phyloP scores from a whole-genome alignment of 1,284 basidiomycete genomes.

The Phellopilus nigrolimitatus region DNA sequence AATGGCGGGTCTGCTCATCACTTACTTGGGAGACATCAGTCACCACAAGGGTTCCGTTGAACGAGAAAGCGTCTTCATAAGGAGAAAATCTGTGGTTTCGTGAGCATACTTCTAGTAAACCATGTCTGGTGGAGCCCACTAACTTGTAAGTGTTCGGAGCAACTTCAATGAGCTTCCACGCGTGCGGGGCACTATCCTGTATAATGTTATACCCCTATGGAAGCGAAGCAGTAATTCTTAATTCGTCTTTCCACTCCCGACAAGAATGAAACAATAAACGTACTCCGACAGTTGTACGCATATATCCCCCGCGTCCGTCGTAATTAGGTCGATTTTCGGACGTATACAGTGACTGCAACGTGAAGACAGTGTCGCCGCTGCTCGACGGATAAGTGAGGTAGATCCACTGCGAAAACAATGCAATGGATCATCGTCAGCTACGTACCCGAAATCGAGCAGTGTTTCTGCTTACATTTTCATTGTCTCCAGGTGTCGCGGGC shows the following conservation, averaged over 20 bases:
- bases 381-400: not conserved
- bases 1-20: not conserved
- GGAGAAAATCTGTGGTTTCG: not conserved
- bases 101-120: not conserved
- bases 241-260: not conserved
- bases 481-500: too few species aligned
- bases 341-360: not conserved
- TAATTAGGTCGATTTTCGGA: not conserved
- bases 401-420: not conserved
- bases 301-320: slow-evolving; percentile 11
- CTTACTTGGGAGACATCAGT: not conserved
- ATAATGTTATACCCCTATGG: slow-evolving; percentile 14
- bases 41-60: not conserved
- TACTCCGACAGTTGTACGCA: slow-evolving; percentile 7
- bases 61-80: not conserved
- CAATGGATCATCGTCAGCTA: not conserved
- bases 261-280: not conserved
- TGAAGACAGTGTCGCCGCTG: not conserved
- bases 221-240: too few species aligned
- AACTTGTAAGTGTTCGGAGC: slow-evolving; percentile 11
- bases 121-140: not conserved
- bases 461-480: too few species aligned
- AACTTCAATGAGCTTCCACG: slow-evolving; percentile 14
- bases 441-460: too few species aligned
- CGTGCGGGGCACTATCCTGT: slow-evolving; percentile 12